These are phyloP conservation scores for Colletotrichum plurivorum DNA, from an alignment of 2,329 filamentous ascomycete genomes.

Conservation along the genomic window DNA sequence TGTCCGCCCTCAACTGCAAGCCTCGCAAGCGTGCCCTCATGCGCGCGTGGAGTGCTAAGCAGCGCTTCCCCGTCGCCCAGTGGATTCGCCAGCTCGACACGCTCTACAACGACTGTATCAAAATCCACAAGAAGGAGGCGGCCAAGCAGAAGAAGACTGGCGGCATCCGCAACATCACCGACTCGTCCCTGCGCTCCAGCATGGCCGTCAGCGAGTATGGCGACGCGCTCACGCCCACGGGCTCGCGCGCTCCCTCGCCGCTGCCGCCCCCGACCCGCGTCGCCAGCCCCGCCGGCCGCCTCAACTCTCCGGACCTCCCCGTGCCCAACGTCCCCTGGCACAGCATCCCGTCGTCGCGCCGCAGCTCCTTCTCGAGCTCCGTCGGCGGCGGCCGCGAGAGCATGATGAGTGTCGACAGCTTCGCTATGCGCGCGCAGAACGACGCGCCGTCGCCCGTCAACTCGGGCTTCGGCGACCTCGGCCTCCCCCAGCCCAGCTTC, in stretches of 20 bases:
- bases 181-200: conserved; percentile 34
- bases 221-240: conserved; percentile 24
- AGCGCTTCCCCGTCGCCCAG: conserved; percentile 77
- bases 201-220: conserved; percentile 34
- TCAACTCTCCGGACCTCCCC: conserved; percentile 35
- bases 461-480: conserved; percentile 33
- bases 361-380: conserved; percentile 38
- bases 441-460: conserved; percentile 24
- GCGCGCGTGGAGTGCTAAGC: conserved; percentile 75
- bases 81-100: conserved; percentile 77
- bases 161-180: conserved; percentile 34
- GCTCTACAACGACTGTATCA: conserved; percentile 72
- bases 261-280: conserved; percentile 33
- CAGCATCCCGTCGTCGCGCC: conserved; percentile 35
- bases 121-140: conserved; percentile 57
- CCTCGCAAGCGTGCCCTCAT: conserved; percentile 70
- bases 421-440: conserved; percentile 44
- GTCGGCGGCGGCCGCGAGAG: conserved; percentile 36
- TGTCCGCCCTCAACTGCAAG: conserved; percentile 72
- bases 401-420: conserved; percentile 45
- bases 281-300: conserved; percentile 30
- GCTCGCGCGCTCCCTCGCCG: conserved; percentile 31
- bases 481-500: conserved; percentile 36
- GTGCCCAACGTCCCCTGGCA: conserved; percentile 35
- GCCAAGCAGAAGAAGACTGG: conserved; percentile 40